These are phyloP conservation scores for Dactylella cylindrospora DNA, from an alignment of 2,329 filamentous ascomycete genomes.

Conservation along the genomic window DNA sequence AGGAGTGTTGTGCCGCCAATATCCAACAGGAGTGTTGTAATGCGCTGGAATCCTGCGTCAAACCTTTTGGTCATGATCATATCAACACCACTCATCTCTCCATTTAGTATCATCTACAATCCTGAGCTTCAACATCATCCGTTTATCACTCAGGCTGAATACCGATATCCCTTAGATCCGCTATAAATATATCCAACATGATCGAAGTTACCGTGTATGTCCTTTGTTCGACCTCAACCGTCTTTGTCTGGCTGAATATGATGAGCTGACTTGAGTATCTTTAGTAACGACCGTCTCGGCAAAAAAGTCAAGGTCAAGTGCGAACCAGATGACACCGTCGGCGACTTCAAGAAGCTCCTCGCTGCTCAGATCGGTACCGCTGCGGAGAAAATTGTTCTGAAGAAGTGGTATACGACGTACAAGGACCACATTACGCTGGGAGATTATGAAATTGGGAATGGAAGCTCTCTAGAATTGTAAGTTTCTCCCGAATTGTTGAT, in stretches of 20 bases:
- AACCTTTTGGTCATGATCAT: too few species aligned
- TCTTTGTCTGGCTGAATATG: not conserved
- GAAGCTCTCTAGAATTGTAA: constrained; percentile 47
- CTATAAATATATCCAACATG: too few species aligned
- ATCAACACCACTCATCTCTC: too few species aligned
- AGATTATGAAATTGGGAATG: constrained; percentile 49
- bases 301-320: constrained; percentile 48
- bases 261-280: not conserved
- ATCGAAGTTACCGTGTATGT: constrained; percentile 51
- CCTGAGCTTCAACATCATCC: too few species aligned
- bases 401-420: constrained; percentile 47
- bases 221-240: constrained; percentile 50
- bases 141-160: too few species aligned
- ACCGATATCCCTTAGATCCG: too few species aligned
- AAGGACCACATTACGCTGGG: constrained; percentile 49
- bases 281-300: constrained; percentile 65
- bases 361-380: constrained; percentile 46
- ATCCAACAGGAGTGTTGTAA: too few species aligned
- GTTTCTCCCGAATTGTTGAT: not conserved
- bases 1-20: too few species aligned
- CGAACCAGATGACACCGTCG: constrained; percentile 49
- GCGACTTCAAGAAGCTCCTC: constrained; percentile 48
- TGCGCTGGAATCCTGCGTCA: too few species aligned
- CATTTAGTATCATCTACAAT: too few species aligned
- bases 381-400: constrained; percentile 49